These are phyloP conservation scores for Fusarium dimerum DNA, from an alignment of 2,329 filamentous ascomycete genomes.

Conservation along the genomic window DNA sequence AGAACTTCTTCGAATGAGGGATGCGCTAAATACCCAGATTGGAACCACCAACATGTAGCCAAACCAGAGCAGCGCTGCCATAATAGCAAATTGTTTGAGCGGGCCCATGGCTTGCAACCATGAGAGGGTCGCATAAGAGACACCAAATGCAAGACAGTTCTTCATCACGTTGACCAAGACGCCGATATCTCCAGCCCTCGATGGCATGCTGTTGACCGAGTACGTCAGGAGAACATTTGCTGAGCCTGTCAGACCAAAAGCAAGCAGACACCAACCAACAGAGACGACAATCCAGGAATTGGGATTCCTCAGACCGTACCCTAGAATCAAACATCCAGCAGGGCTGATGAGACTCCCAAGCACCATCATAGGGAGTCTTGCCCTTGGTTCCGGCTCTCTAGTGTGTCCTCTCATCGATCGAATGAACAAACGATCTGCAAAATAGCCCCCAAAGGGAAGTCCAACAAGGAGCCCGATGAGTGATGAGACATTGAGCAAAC, in stretches of 20 bases:
- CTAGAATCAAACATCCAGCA: constrained; percentile 2
- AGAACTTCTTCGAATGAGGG: too few relatives aligned
- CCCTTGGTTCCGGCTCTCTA: not conserved
- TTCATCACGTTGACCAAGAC: constrained; percentile 3
- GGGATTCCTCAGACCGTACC: not conserved
- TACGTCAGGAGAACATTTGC: constrained; percentile 5
- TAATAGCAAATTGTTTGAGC: constrained; percentile 2
- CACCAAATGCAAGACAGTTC: constrained; percentile 3
- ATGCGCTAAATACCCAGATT: not conserved
- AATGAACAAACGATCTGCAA: constrained; percentile 3
- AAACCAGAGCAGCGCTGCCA: constrained; percentile 2
- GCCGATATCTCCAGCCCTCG: constrained; percentile 1
- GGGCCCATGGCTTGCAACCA: constrained; percentile 3
- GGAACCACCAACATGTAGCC: constrained; percentile 4
- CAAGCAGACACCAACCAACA: constrained; percentile 1
- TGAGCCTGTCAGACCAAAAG: constrained; percentile 1
- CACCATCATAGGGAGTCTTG: not conserved
- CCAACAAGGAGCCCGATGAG: constrained; percentile 3
- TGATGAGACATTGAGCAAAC: not conserved
- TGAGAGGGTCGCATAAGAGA: constrained; percentile 1
- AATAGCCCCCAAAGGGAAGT: not conserved
- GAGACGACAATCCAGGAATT: not conserved
- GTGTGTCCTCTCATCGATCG: not conserved
- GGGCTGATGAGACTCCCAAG: constrained; percentile 2
- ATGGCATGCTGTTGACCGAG: constrained; percentile 1